phyloP scores from a whole-genome alignment of 2,329 filamentous ascomycete genomes.

The Sarocladium brachiariae region DNA sequence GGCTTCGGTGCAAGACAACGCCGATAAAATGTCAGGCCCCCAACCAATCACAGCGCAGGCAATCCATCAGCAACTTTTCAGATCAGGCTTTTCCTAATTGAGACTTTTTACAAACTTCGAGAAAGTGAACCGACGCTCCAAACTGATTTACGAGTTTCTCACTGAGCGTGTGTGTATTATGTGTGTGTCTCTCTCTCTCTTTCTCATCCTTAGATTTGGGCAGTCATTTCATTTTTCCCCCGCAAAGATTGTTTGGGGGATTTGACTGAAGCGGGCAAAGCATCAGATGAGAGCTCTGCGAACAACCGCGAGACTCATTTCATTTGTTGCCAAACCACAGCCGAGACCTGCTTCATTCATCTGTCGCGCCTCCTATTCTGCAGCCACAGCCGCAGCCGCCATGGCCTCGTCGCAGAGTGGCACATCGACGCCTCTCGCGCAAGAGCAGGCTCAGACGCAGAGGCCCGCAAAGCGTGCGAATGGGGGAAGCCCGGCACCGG shows the following conservation, averaged over 20 bases:
- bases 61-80: background rate
- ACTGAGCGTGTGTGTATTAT: no score
- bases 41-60: background rate
- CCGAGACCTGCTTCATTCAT: slow-evolving; percentile 11
- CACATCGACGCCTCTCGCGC: background rate
- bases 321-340: slow-evolving; percentile 12
- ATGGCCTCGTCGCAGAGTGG: slow-evolving; percentile 18
- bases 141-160: background rate
- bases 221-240: no score
- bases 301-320: slow-evolving; percentile 14
- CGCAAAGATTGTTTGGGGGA: no score
- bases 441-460: background rate
- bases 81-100: slow-evolving; percentile 4
- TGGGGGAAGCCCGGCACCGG: slow-evolving; percentile 11
- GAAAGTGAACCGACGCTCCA: background rate
- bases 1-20: background rate
- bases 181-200: no score
- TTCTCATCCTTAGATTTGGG: no score
- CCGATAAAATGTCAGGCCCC: background rate
- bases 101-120: slow-evolving; percentile 7
- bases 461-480: slow-evolving; percentile 17
- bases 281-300: slow-evolving; percentile 13
- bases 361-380: slow-evolving; percentile 14
- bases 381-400: no score
- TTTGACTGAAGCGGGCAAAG: background rate